These are phyloP conservation scores for Cladochytrium replicatum DNA, from an alignment of 192 early-diverging fungal species.

Conservation along the genomic window DNA sequence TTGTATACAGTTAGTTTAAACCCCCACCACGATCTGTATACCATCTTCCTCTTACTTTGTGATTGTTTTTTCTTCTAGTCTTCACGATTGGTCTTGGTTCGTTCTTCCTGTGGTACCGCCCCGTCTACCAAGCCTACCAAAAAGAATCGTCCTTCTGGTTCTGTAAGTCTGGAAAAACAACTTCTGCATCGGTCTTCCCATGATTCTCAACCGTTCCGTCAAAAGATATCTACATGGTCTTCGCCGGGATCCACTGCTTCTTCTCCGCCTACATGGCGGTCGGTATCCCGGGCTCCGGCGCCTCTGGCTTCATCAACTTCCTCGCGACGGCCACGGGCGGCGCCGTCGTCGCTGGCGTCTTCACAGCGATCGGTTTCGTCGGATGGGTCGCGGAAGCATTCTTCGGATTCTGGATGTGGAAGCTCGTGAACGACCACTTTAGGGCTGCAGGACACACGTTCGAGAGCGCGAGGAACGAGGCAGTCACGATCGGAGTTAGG, in stretches of 20 bases:
- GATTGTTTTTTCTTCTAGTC: too few relatives aligned
- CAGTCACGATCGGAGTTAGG: conserved; percentile 21
- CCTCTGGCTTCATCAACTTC: conserved; percentile 71
- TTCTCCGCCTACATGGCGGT: conserved; percentile 78
- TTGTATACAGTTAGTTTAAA: too few relatives aligned
- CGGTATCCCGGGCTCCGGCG: conserved; percentile 73
- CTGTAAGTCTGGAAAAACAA: conserved; percentile 32
- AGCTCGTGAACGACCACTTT: conserved; percentile 20
- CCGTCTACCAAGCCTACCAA: conserved; percentile 79
- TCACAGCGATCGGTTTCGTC: conserved; percentile 34
- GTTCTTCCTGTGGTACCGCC: conserved; percentile 83
- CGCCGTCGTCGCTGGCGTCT: conserved; percentile 18
- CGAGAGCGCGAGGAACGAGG: conserved; percentile 26
- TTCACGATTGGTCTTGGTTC: conserved; percentile 65
- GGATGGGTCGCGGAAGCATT: conserved; percentile 56
- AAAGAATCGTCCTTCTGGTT: conserved; percentile 80
- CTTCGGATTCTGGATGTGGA: conserved; percentile 27
- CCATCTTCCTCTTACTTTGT: too few relatives aligned
- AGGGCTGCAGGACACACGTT: conserved; percentile 28
- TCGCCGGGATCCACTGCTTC: conserved; percentile 74
- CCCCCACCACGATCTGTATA: too few relatives aligned
- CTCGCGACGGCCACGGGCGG: conserved; percentile 49
- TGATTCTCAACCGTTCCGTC: neutral
- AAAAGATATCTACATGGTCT: conserved; percentile 68
- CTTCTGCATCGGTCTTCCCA: neutral